Base-by-base conservation (phyloP, 2,329 filamentous ascomycete genomes). In the Exophiala phaeomuriformis region DNA sequence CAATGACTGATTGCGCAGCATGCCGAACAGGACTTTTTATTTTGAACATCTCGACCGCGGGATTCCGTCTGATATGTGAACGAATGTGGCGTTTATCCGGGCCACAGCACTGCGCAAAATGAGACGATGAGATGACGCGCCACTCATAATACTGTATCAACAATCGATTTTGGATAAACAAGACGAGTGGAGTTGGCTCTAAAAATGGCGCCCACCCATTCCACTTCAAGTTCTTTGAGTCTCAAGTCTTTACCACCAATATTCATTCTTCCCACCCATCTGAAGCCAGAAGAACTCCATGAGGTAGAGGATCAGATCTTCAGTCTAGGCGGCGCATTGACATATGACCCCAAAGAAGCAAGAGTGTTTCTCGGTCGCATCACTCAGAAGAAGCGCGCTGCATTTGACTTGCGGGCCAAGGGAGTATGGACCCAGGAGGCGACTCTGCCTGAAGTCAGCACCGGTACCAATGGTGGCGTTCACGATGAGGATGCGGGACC, bases 321-420 rank as follows among this genome's bases (percentile, higher is more conserved):
- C 3, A 65, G 68, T 4, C 68, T 71, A 49, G 71, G 72, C 49
- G 81, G 79, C 4, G 77, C 76, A 0, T 66, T 93, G 49, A 90
- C 88, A 0, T 84, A 85, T 54, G 80, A 91, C 66, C 74, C 85
- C 49, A 74, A 75, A 9, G 85, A 91, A 67, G 89, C 89, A 0
- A 75, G 79, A 3, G 68, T 96, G 2, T 75, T 95, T 1, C 67
- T 97, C 31, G 89, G 86, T 1, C 88, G 83, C 60, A 77, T 95
- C 33, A 76, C 76, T 0, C 84, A 81, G 51, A 83, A 80, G 59
- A 78, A 82, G 63, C 79, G 91, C 12, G 88, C 88, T 0, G 75
- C 80, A 44, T 83, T 94, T 62, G 91, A 97, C 69, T 72, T 97
- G 56, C 78, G 88, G 49, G 77, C 80, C 4, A 77, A 81, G 43